Percentiles rank a stretch among this genome's conserved stretches.
Evolutionary conservation across 2,329 filamentous ascomycete species (phyloP).

Genomic region (Botrytis medusae): DNA sequence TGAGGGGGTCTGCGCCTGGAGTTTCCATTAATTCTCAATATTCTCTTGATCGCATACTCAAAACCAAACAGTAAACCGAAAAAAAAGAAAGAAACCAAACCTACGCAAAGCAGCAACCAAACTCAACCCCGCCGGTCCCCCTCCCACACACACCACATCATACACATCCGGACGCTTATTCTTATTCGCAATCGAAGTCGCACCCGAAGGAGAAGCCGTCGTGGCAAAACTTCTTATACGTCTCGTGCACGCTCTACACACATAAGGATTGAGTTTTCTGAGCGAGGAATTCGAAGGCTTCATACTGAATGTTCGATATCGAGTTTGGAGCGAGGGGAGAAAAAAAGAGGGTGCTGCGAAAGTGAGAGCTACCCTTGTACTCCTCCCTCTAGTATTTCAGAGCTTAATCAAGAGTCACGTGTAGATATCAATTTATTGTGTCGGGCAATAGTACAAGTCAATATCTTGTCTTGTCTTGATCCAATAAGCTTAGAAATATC

Average conservation of each 20-base stretch:
- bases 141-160: conserved; percentile 42
- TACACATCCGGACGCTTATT: conserved; percentile 34
- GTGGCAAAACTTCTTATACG: conserved; percentile 17
- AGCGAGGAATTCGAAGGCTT: neutral
- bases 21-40: neutral
- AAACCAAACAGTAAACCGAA: neutral
- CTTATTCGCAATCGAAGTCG: neutral
- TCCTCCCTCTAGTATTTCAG: neutral
- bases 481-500: neutral
- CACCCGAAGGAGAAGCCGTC: conserved; percentile 14
- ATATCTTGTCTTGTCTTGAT: neutral
- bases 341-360: neutral
- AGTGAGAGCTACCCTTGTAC: conserved; percentile 15
- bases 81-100: conserved; percentile 37
- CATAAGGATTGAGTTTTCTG: conserved; percentile 1
- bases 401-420: conserved; percentile 20
- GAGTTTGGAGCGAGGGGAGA: neutral
- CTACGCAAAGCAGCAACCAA: conserved; percentile 74
- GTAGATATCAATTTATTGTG: conserved; percentile 5
- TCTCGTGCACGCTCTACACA: conserved; percentile 17
- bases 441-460: neutral
- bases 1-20: conserved; percentile 70
- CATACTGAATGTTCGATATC: neutral
- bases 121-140: conserved; percentile 66
- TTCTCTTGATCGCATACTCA: neutral